phyloP scores from a whole-genome alignment of 306 rosid genomes.

The Quercus engelmannii region DNA sequence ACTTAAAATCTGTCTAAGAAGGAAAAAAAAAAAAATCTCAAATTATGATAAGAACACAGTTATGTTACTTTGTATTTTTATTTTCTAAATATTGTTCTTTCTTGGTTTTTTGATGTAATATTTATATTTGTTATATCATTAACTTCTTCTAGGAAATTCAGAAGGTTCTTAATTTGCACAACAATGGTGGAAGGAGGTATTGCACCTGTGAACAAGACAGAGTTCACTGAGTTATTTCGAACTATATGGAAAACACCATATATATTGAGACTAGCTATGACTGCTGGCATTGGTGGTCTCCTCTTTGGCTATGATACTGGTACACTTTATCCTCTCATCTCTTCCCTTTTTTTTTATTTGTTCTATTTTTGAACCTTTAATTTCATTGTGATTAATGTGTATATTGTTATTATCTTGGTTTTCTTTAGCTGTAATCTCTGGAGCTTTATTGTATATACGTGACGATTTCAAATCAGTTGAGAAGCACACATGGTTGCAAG shows the following conservation, averaged over 20 bases:
- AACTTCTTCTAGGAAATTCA: too few species aligned
- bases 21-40: too few species aligned
- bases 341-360: background rate
- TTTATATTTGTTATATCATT: too few species aligned
- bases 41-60: too few species aligned
- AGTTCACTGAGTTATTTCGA: conserved; percentile 58
- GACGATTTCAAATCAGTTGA: conserved; percentile 62
- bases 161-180: background rate
- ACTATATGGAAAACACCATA: conserved; percentile 66
- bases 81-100: too few species aligned
- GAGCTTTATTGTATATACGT: conserved; percentile 76
- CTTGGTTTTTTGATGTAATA: too few species aligned
- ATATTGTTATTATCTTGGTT: background rate
- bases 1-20: too few species aligned
- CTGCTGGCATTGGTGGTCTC: conserved; percentile 87
- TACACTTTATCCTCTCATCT: background rate
- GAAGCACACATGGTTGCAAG: conserved; percentile 85
- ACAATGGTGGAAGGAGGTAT: conserved; percentile 53
- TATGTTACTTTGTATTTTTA: too few species aligned
- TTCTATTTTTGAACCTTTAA: background rate
- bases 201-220: conserved; percentile 37
- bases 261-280: conserved; percentile 73
- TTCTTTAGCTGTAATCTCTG: conserved; percentile 77
- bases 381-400: background rate
- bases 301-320: conserved; percentile 90